Evolutionary conservation across 805 yeast genomes (phyloP).

Genomic region (Wickerhamiella kazuoi): DNA sequence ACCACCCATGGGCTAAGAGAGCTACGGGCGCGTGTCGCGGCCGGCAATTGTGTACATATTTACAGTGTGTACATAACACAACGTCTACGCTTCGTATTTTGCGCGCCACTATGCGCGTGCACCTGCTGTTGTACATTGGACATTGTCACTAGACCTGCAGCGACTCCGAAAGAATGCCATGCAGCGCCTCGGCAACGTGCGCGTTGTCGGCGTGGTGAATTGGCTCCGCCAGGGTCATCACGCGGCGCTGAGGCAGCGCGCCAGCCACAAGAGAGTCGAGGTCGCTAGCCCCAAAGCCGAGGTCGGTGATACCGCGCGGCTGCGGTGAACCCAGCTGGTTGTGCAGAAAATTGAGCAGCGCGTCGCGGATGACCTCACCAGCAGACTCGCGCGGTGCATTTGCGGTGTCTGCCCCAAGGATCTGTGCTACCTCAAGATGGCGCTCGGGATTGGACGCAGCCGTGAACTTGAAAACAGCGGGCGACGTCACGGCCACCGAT

Average conservation of each 20-base stretch:
- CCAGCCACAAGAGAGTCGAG: constrained; percentile 24
- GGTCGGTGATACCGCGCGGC: constrained; percentile 22
- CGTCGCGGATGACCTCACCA: constrained; percentile 24
- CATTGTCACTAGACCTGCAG: no score
- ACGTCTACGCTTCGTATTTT: no score
- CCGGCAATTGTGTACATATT: no score
- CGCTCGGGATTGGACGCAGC: constrained; percentile 25
- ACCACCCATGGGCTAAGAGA: no score
- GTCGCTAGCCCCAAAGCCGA: constrained; percentile 21
- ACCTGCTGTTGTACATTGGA: no score
- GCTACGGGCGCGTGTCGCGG: no score
- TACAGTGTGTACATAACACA: no score
- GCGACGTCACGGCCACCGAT: constrained; percentile 29
- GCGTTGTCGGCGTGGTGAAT: constrained; percentile 6
- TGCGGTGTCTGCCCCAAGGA: constrained; percentile 22
- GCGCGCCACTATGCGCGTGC: no score
- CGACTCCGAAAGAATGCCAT: constrained; percentile 3
- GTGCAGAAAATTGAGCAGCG: constrained; percentile 20
- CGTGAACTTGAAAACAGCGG: constrained; percentile 26
- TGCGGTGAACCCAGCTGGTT: constrained; percentile 20
- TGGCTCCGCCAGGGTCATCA: constrained; percentile 18
- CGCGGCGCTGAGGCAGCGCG: constrained; percentile 25
- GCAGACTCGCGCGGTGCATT: constrained; percentile 23
- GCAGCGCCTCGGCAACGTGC: constrained; percentile 4
- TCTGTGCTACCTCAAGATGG: constrained; percentile 22